Evolutionary conservation across 495 filamentous ascomycete species (phyloP), one percentile per base, ranked within the genome.

Genomic region (Achaetomiella virescens): DNA sequence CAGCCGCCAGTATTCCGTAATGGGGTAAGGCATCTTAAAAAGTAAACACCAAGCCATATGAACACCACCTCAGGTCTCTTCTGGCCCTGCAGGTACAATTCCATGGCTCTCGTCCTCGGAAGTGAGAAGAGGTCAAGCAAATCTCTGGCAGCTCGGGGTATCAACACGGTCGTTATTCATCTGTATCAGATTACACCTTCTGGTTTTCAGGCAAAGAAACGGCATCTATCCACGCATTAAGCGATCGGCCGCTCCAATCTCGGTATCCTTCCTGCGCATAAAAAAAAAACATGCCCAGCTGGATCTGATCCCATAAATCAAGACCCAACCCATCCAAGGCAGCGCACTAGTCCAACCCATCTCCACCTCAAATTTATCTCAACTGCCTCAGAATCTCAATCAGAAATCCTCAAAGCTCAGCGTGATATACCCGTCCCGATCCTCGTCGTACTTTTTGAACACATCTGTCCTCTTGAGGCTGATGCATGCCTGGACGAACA

Each of bases 401-500:
- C 67, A 90, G 76, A 89, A 89, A 58, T 89, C 84, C 72, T 90
- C 86, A 66, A 91, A 91, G 64, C 86, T 89, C 49, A 91, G 67
- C 7, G 86, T 90, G 51, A 91, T 89, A 65, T 85, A 95, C 31
- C 93, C 93, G 73, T 97, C 93, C 29, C 93, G 82, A 72, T 98
- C 93, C 56, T 95, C 88, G 59, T 98, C 93, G 72, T 97, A 98
- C 67, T 88, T 90, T 83, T 98, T 98, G 70, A 98, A 98, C 18
- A 97, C 92, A 70, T 98, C 93, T 58, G 93, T 98, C 56, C 95
- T 80, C 81, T 96, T 95, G 62, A 98, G 75, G 66, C 82, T 87
- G 65, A 98, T 98, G 68, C 93, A 97, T 27, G 89, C 90, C 77
- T 98, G 93, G 60, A 98, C 93, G 69, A 97, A 98, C 46, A 98